Evolutionary conservation across 768 basidiomycete genomes (phyloP), one percentile per base, ranked within the genome.

Genomic region (Strobilomyces echinocephalus): DNA sequence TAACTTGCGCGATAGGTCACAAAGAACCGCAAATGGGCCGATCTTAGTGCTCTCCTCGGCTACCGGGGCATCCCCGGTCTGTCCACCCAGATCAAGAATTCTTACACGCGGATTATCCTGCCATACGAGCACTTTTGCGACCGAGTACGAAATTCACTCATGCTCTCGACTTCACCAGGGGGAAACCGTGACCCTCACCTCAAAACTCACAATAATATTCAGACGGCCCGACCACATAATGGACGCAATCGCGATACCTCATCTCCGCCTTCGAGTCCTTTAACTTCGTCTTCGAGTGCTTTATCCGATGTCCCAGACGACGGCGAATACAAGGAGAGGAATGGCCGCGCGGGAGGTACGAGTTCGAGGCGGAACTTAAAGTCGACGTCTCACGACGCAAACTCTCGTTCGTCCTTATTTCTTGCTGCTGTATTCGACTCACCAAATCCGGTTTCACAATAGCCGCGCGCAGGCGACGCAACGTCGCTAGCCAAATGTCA

Each of bases 121-220:
- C 97, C 97, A n/a, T 99, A 92, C 63, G 95, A 98, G 64, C 83
- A 90, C 63, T 97, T 92, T 68, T 86, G 84, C 53, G 82, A 86
- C 45, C 81, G 84, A 46, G 88, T 85, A 42, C 80, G 83, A 55
- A 85, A 81, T 62, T 84, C 84, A 30, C 81, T 86, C 20, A 64
- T 69, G 12, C 58, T 78, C 49, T 75, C 77, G 15, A 67, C 71
- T 36, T 63, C 65, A 42, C 66, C 67, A 14, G 49, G 59, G 46
- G 71, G 76, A 53, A 74, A 74, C 52, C 75, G 78, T 9, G 71
- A 76, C 52, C 67, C 79, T 58, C 80, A 79, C 42, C 70, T 80
- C 50, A 85, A 79, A 70, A 84, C 79, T 33, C 80, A 82, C 62
- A 63, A 64, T 18, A 79, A 79, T 57, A 77, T 76, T 35, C 75